Conservation (phyloP, 768 basidiomycete genomes). For the Hypsizygus marmoreus region DNA sequence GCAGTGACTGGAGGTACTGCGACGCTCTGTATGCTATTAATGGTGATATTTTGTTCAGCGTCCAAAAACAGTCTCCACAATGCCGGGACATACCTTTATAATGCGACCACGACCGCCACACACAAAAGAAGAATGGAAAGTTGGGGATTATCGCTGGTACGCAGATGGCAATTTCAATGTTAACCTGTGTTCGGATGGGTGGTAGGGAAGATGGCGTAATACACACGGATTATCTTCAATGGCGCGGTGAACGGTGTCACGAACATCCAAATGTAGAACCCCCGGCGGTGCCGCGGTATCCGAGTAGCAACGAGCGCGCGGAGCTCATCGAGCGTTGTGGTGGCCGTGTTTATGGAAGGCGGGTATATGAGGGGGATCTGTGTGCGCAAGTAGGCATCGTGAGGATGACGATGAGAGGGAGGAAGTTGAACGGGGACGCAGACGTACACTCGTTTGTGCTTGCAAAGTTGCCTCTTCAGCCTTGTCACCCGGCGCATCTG, state of each 20-base stretch:
- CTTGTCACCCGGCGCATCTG: conserved; percentile 17
- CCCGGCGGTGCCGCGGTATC: conserved; percentile 63
- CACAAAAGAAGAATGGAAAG: conserved; percentile 83
- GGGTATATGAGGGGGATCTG: conserved; percentile 74
- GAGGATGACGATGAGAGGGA: too few species aligned
- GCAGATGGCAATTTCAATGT: too few species aligned
- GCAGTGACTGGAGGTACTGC: conserved; percentile 61
- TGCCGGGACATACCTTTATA: conserved; percentile 56
- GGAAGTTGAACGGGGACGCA: too few species aligned
- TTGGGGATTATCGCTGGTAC: conserved; percentile 85
- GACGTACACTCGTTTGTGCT: conserved; percentile 8
- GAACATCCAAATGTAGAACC: conserved; percentile 66
- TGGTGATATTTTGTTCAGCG: neutral
- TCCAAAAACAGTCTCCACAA: neutral
- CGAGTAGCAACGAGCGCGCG: conserved; percentile 51
- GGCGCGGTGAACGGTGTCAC: conserved; percentile 75
- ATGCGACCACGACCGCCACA: conserved; percentile 85
- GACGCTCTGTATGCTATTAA: conserved; percentile 67
- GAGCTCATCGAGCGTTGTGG: conserved; percentile 47
- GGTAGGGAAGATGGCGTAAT: neutral
- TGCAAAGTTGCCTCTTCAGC: conserved; percentile 21
- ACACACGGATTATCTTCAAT: conserved; percentile 75
- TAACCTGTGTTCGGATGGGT: neutral
- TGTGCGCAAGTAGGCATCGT: too few species aligned
- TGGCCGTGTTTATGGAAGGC: conserved; percentile 37